Evolutionary conservation across 2,329 filamentous ascomycete genomes (phyloP), one percentile per base, ranked within the genome.

Genomic region (Trichoderma harzianum): DNA sequence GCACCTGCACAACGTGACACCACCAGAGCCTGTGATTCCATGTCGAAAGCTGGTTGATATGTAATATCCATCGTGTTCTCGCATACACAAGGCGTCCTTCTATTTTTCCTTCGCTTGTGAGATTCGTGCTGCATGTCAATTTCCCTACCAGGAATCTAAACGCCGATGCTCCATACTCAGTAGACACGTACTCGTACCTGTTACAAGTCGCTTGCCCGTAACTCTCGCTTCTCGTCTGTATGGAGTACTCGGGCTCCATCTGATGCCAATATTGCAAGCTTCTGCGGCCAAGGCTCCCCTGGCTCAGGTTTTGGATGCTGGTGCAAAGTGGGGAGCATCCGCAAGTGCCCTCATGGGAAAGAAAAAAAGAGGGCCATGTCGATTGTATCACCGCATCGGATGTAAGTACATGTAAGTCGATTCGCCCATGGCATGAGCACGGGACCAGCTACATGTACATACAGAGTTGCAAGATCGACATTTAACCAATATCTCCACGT

Each of bases 371-470:
- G 60, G 16, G 34, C 36, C 36, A 39, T 39, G 30, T 18, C 64
- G 62, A 64, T 51, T 58, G 53, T 47, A 30, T 61, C 66, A 26
- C 63, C 43, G 28, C 36, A 47, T 30, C 51, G 57, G 64, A 24
- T 53, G 51, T 58, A 57, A 58, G 64, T 63, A 21, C 18, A 21
- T 60, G 57, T 60, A 60, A 60, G 57, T 69, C 58, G 67, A 69
- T 69, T 69, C 57, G 57, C 64, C 47, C 32, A 39, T 14, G 10
- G 26, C 39, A 61, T 53, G 57, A 62, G 66, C 66, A 69, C 66
- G 66, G 39, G 66, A 69, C 66, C 66, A 53, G 57, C 53, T 43
- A 26, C 53, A 30, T 51, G 63, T 34, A 55, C 14, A 34, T 47
- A 6, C 18, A 5, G 62, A 1, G 62, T 65, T 16, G n/a, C 43